These are phyloP conservation scores for Aspergillus sparsus DNA, from an alignment of 495 filamentous ascomycete species.

Conservation along the genomic window DNA sequence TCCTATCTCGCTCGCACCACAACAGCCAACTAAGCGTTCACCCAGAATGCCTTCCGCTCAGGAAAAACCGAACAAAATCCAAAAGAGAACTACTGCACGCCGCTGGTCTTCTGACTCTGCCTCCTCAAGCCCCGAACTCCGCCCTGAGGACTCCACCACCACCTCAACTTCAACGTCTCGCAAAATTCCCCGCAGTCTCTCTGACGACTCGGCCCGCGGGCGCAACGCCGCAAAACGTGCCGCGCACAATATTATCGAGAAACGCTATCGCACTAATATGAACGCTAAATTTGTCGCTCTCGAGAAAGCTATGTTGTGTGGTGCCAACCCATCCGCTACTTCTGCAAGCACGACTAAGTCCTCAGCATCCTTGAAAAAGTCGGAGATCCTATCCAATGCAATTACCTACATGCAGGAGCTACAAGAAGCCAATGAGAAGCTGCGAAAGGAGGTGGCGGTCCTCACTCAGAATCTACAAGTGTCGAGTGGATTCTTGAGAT, in stretches of 20 bases:
- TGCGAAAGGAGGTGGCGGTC: constrained; percentile 42
- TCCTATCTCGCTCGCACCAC: constrained; percentile 20
- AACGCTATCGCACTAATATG: constrained; percentile 55
- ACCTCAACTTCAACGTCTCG: constrained; percentile 23
- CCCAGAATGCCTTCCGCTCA: too few species aligned
- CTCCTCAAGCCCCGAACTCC: constrained; percentile 21
- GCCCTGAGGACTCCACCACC: constrained; percentile 25
- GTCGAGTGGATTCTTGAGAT: not conserved
- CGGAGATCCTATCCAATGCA: constrained; percentile 64
- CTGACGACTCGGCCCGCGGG: constrained; percentile 34
- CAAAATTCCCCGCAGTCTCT: constrained; percentile 36
- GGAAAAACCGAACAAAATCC: not conserved
- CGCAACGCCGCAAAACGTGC: constrained; percentile 51
- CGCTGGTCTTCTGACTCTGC: constrained; percentile 36
- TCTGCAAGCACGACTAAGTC: constrained; percentile 16
- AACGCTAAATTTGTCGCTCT: constrained; percentile 53
- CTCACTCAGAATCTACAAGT: constrained; percentile 30
- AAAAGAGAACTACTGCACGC: constrained; percentile 33
- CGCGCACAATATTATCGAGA: constrained; percentile 57
- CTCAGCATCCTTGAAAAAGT: constrained; percentile 47
- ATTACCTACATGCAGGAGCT: constrained; percentile 68
- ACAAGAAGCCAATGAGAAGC: constrained; percentile 43
- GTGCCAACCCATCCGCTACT: constrained; percentile 23
- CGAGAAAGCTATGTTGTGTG: constrained; percentile 40
- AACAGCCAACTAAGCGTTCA: not conserved